Percentiles rank a stretch among this genome's conserved stretches.
Evolutionary conservation across 2,329 filamentous ascomycete species (phyloP).

Genomic region (Talaromyces sp.): DNA sequence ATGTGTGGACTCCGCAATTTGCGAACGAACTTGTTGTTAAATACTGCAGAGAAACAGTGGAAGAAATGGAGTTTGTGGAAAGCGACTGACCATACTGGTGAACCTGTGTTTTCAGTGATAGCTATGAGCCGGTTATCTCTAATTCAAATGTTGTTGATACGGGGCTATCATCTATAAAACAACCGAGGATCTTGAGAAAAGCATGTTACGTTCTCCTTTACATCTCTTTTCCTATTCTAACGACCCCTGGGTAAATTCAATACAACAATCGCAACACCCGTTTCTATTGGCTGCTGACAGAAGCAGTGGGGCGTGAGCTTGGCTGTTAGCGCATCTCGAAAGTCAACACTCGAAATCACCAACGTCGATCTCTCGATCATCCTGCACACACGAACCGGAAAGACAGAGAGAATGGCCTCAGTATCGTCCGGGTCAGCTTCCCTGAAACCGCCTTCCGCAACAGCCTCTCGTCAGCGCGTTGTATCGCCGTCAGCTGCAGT

Average conservation of each 20-base stretch:
- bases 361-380: neutral
- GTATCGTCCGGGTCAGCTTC: slow-evolving; percentile 3
- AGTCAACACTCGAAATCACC: neutral
- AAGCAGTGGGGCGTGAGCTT: neutral
- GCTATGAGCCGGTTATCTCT: neutral
- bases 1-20: neutral
- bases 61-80: neutral
- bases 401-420: neutral
- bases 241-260: too few species aligned
- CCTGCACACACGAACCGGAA: neutral
- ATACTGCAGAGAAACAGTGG: neutral
- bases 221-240: too few species aligned
- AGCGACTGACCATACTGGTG: too few species aligned
- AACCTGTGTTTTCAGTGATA: too few species aligned
- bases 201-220: too few species aligned
- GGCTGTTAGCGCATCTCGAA: neutral
- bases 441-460: slow-evolving; percentile 21
- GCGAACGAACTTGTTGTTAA: neutral
- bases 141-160: neutral
- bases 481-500: slow-evolving; percentile 15
- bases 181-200: too few species aligned
- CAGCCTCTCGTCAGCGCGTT: slow-evolving; percentile 16
- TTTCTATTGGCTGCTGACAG: neutral
- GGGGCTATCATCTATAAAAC: too few species aligned
- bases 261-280: too few species aligned